Base-by-base conservation (phyloP, 495 filamentous ascomycete species). In the Hypoxylon trugodes region DNA sequence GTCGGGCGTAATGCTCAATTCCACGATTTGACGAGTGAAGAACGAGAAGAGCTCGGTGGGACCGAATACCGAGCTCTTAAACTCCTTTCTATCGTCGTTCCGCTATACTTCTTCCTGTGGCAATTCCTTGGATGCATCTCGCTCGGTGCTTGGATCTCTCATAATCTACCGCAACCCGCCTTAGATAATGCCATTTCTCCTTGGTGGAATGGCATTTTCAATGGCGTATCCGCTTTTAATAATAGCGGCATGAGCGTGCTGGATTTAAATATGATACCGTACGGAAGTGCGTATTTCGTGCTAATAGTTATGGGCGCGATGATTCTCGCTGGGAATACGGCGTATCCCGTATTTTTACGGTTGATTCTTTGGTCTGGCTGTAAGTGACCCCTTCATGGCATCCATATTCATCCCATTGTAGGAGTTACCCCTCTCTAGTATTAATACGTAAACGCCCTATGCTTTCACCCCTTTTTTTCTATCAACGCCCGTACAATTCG, bases 241-340 rank as follows among this genome's bases (percentile, higher is more conserved):
- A 97, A 96, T 32, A 68, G 65, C 24, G 92, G 92, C 16, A 93
- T 97, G 92, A 86, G 85, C 15, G 83, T 96, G 26, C 73, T 96
- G 36, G 92, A 96, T 73, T 79, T 83, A 15, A 96, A 96, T 62
- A 92, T 96, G 87, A 82, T 84, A 4, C 84, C 86, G 1, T 91
- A 89, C 67, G 83, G 89, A 69, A 77, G 75, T 1, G 80, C 82
- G 4, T 75, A 82, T 70, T 96, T 92, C 68, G 83, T 91, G 6
- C 79, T 97, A 8, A 73, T 96, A 15, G 89, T 88, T 10, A 89
- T 93, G 85, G 83, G 83, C 28, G 71, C 90, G 12, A 73, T 96
- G 60, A 95, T 95, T 54, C 80, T 97, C 9, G 90, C 90, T 6
- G 93, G 93, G 15, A 97, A 96, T 56, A 96, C 92, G 72, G 70